Conservation (phyloP, 305 asterid genomes). For the Petunia hybrid region DNA sequence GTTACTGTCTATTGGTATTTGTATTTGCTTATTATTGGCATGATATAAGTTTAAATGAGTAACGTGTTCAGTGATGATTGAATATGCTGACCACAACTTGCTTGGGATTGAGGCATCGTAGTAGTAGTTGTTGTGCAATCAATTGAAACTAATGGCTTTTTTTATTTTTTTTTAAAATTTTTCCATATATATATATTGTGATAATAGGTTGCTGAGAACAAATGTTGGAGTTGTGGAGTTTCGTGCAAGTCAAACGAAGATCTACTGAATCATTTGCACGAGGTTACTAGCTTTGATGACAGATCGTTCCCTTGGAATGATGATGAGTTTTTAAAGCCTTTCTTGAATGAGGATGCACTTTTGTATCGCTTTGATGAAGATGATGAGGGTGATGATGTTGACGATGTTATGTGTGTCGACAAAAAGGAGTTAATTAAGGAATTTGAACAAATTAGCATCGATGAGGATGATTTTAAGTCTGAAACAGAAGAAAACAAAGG, state of each 20-base stretch:
- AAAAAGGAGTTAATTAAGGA: constrained; percentile 51
- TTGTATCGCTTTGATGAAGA: constrained; percentile 77
- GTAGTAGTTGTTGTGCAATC: neutral
- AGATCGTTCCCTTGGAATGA: constrained; percentile 75
- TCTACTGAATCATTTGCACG: constrained; percentile 63
- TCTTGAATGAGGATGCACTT: constrained; percentile 82
- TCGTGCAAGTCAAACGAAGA: constrained; percentile 56
- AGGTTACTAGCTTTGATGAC: constrained; percentile 40
- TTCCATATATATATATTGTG: neutral
- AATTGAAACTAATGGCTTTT: constrained; percentile 1
- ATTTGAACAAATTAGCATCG: constrained; percentile 55
- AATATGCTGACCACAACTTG: too few species aligned
- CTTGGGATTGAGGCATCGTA: too few species aligned
- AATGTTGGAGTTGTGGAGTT: constrained; percentile 72
- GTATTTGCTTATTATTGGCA: too few species aligned
- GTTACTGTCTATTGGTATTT: too few species aligned
- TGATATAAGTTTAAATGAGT: too few species aligned
- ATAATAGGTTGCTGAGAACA: constrained; percentile 66
- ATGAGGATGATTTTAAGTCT: constrained; percentile 46
- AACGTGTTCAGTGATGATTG: too few species aligned
- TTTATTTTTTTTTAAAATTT: neutral
- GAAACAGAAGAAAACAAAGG: constrained; percentile 27
- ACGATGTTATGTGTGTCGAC: constrained; percentile 47
- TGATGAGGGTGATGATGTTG: constrained; percentile 60
- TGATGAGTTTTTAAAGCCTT: constrained; percentile 72